phyloP scores from a whole-genome alignment of 306 rosid genomes.

The Cicer judaicum region DNA sequence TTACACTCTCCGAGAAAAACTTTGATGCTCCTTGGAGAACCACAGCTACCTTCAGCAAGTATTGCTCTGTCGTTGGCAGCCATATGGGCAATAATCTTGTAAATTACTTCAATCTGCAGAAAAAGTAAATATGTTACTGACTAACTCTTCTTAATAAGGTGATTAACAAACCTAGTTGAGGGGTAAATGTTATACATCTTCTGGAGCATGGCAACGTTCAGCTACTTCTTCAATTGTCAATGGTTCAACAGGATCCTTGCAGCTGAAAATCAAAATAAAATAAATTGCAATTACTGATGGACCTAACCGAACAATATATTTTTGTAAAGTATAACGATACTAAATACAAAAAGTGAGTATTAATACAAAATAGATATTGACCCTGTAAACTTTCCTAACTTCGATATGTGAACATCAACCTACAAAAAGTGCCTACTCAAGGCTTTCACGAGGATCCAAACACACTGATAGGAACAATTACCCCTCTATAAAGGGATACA shows the following conservation, averaged over 20 bases:
- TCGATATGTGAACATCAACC: neutral
- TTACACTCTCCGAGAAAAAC: conserved; percentile 83
- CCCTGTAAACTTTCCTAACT: neutral
- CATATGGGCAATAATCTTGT: conserved; percentile 86
- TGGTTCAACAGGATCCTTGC: conserved; percentile 54
- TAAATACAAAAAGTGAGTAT: neutral
- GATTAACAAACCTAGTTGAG: conserved; percentile 8
- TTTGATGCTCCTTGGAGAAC: conserved; percentile 82
- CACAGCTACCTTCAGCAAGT: conserved; percentile 86
- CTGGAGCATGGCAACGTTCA: conserved; percentile 64
- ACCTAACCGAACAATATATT: neutral
- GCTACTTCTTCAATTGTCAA: conserved; percentile 53
- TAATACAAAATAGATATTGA: neutral
- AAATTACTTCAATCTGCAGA: conserved; percentile 80
- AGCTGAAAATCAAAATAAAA: conserved; percentile 49
- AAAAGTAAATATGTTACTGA: neutral
- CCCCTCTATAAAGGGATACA: neutral
- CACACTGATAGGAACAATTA: neutral
- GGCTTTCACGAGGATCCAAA: neutral
- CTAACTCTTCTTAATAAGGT: neutral
- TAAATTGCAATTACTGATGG: neutral
- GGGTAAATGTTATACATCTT: conserved; percentile 56
- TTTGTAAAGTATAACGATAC: neutral
- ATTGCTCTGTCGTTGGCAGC: conserved; percentile 90
- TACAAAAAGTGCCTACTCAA: neutral